phyloP scores from a whole-genome alignment of 1,284 basidiomycete species.

The Caloboletus inedulis region DNA sequence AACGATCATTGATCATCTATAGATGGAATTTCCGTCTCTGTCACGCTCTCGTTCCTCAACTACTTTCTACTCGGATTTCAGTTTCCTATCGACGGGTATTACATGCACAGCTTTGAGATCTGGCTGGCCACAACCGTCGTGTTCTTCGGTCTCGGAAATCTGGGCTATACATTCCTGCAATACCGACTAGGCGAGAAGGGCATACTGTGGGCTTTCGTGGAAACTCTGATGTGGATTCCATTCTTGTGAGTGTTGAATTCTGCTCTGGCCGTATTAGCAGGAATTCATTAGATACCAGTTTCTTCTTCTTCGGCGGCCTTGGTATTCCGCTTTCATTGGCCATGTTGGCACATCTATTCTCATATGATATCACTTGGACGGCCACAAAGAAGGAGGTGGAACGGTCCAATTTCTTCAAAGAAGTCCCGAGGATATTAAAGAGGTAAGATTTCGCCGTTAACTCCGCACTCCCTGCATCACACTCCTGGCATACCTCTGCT shows the following conservation, averaged over 20 bases:
- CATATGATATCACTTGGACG: slow-evolving; percentile 81
- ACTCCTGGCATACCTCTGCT: neutral
- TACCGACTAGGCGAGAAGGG: slow-evolving; percentile 70
- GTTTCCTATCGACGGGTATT: slow-evolving; percentile 65
- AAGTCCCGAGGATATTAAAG: slow-evolving; percentile 77
- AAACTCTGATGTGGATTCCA: slow-evolving; percentile 74
- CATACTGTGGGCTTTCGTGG: slow-evolving; percentile 50
- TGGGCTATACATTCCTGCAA: slow-evolving; percentile 68
- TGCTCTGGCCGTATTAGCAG: neutral
- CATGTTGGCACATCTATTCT: slow-evolving; percentile 77
- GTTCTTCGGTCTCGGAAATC: slow-evolving; percentile 70
- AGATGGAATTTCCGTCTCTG: slow-evolving; percentile 74
- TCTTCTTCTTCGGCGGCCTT: slow-evolving; percentile 83
- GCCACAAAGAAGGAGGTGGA: slow-evolving; percentile 80
- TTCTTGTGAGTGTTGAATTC: slow-evolving; percentile 62
- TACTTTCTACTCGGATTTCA: slow-evolving; percentile 70
- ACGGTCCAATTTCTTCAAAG: slow-evolving; percentile 83
- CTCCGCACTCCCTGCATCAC: slow-evolving; percentile 16
- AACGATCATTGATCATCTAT: neutral
- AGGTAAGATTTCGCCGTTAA: slow-evolving; percentile 61
- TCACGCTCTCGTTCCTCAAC: slow-evolving; percentile 63
- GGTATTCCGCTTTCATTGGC: slow-evolving; percentile 72
- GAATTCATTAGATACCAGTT: slow-evolving; percentile 42
- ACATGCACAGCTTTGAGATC: slow-evolving; percentile 71
- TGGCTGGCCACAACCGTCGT: slow-evolving; percentile 76